Base-by-base conservation (phyloP, 2,329 filamentous ascomycete species). In the Monosporascus sp. region DNA sequence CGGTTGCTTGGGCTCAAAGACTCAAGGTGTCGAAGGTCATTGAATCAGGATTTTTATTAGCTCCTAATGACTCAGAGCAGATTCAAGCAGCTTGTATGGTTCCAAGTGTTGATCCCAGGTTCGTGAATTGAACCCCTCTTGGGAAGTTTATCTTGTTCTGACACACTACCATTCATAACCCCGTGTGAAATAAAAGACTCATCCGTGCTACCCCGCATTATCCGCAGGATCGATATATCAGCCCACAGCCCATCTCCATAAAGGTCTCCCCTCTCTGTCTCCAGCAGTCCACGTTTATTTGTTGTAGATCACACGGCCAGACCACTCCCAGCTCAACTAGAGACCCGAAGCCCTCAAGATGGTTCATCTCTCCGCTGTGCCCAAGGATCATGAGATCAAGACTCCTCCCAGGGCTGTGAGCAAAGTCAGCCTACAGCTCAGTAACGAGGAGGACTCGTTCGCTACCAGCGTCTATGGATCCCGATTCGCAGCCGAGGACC, bases 381-480 rank as follows among this genome's bases (percentile, higher is more conserved):
- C 70, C 52, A 60, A 67, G 34, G 63, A 68, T 27, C 27, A 52
- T 19, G 61, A 60, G 49, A 52, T 63, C 34, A 60, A 61, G 48
- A 56, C 61, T 27, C 58, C 75, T 24, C 61, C 68, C 52, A 60
- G 72, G 46, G 67, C 68, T 40, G 63, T 73, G 56, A 73, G 72
- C 61, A 76, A 75, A 60, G 63, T 72, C 54, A 73, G 74, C 52
- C 68, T 82, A 38, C 70, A 80, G 60, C 76, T 83, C 27, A 71
- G 74, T 60, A 73, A 76, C 58, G 75, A 78, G 49, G 74, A 76
- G 19, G 81, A 84, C 67, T 75, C 78, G 66, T 87, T 86, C 74
- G 88, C 85, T 51, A 86, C 88, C 41, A 91, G 86, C 59, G 90
- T 97, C 64, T 97, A 97, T 68, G 93, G 92, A 66, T 92, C 88